Conservation (phyloP, 495 filamentous ascomycete genomes). For the Glarea lozoyensis region DNA sequence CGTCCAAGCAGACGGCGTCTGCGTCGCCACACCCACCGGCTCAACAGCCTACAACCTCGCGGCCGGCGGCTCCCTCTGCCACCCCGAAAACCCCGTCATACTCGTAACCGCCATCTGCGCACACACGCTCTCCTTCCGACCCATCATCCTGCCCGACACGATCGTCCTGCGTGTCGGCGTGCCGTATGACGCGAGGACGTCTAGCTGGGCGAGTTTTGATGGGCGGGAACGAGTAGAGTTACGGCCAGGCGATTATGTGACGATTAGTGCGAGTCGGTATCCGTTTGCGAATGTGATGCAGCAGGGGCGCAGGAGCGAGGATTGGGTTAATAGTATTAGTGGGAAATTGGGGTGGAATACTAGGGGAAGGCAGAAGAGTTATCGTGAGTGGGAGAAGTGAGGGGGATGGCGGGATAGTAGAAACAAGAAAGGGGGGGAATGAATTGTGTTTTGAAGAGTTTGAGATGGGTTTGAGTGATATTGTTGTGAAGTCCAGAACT, state of each 20-base stretch:
- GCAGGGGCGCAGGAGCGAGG: conserved; percentile 63
- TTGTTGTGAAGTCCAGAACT: no score
- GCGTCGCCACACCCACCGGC: conserved; percentile 85
- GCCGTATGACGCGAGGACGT: conserved; percentile 81
- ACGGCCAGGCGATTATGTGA: conserved; percentile 86
- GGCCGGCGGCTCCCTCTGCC: conserved; percentile 88
- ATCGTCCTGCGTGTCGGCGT: conserved; percentile 88
- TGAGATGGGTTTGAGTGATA: no score
- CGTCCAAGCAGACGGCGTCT: conserved; percentile 78
- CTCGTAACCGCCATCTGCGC: conserved; percentile 93
- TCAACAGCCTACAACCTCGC: conserved; percentile 97
- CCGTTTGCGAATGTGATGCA: conserved; percentile 87
- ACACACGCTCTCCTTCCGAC: conserved; percentile 91
- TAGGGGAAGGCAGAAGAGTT: conserved; percentile 62
- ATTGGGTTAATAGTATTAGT: conserved; percentile 89
- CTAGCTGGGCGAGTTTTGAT: conserved; percentile 95
- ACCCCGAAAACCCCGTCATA: conserved; percentile 96
- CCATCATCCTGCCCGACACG: conserved; percentile 90
- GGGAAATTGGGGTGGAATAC: conserved; percentile 91
- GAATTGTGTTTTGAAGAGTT: no score
- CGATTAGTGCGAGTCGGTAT: conserved; percentile 83
- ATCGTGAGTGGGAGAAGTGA: conserved; percentile 33
- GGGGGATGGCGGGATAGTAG: not conserved
- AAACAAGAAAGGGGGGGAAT: no score
- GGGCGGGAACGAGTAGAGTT: conserved; percentile 85